Conservation (phyloP, 1,139 yeast genomes). For the Hyphopichia khmerensis region DNA sequence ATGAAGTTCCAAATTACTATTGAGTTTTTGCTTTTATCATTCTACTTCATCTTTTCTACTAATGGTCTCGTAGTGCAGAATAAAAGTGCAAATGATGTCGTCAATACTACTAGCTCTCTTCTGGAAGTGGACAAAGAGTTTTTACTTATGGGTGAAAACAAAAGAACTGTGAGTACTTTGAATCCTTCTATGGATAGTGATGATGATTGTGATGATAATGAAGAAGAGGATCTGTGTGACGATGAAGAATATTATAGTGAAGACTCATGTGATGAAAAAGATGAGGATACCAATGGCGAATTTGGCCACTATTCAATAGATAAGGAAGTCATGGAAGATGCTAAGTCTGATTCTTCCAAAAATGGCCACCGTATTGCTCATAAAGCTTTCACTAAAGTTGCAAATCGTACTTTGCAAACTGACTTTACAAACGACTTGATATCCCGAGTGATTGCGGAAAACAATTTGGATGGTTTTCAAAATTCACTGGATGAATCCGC, state of each 20-base stretch:
- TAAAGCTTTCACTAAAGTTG: background rate
- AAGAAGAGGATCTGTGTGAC: background rate
- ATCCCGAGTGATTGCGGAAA: background rate
- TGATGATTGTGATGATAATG: constrained; percentile 1
- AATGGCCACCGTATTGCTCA: too few species aligned
- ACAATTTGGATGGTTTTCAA: background rate
- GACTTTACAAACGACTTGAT: background rate
- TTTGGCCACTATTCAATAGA: too few species aligned
- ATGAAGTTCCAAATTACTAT: background rate
- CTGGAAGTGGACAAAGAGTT: background rate
- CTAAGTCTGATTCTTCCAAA: too few species aligned
- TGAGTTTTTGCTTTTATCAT: background rate
- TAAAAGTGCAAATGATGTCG: background rate
- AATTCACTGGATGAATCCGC: background rate
- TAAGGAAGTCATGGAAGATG: too few species aligned
- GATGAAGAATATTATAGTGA: background rate
- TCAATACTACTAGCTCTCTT: background rate
- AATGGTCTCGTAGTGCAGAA: background rate
- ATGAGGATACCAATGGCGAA: background rate
- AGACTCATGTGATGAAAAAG: background rate
- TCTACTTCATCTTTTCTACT: too few species aligned
- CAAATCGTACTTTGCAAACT: background rate
- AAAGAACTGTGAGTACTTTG: background rate
- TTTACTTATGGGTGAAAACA: background rate
- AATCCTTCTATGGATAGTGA: background rate